Base-by-base conservation (phyloP, 176 grass and related monocot species). In the Musa troglodytarum region DNA sequence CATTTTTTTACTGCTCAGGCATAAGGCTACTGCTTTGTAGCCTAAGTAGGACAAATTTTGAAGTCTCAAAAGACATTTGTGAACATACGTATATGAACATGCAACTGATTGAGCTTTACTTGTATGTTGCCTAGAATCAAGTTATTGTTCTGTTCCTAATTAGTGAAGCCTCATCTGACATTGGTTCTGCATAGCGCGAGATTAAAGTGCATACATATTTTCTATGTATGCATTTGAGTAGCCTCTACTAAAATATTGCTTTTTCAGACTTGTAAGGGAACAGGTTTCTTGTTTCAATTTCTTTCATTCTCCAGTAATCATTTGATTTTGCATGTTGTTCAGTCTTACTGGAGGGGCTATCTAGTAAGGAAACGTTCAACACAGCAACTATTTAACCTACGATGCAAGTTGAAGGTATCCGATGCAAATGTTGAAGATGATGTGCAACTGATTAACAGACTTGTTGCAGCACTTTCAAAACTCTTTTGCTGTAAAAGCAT, bases 291-390 rank as follows among this genome's bases (percentile, higher is more conserved):
- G 9, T 50, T 49, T 20, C 49, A 20, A 3, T 51, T 50, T 20
- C 43, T 70, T 70, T 70, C 16, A 21, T 70, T 43, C 13, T 50
- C 1, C 6, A 19, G 68, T 70, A 70, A 21, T 70, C 7, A 50
- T 70, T 70, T 49, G 68, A 50, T 52, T 70, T 70, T 65, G 0
- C 22, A 65, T 64, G 13, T 26, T 24, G 23, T 65, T n/a, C 83
- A 91, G 85, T 88, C 82, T 17, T 88, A 73, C 20, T 72, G 79
- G 63, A 91, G 80, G 81, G 77, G 82, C 17, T 88, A 85, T 61
- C 85, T 83, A 78, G 85, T 75, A 73, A 75, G 83, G 59, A 91
- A 91, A 85, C 25, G 50, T 21, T 88, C 71, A 54, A 85, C 58
- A 74, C 57, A 85, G 87, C 74, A 83, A 76, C 16, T 85, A 79